Conservation (phyloP, 2,329 filamentous ascomycete species). For the Aspergillus terreus region DNA sequence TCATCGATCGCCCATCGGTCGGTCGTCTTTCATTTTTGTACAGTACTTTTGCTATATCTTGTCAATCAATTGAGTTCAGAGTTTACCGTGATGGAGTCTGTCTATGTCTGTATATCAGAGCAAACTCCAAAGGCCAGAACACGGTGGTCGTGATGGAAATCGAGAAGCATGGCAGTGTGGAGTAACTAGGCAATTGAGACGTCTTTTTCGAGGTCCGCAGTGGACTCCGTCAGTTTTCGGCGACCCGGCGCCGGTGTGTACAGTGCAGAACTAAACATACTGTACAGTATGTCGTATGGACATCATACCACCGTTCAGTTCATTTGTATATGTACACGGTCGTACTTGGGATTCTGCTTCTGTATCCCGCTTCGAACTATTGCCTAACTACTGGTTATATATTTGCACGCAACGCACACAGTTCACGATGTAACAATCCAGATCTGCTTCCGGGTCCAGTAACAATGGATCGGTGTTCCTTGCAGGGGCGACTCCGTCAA, state of each 20-base stretch:
- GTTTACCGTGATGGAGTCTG: no score
- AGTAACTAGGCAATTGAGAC: background rate
- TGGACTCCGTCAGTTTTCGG: constrained; percentile 15
- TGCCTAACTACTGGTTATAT: no score
- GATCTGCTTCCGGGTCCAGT: background rate
- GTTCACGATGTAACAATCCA: background rate
- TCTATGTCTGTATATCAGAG: no score
- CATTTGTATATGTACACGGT: background rate
- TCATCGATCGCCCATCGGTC: background rate
- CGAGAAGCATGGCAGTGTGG: background rate
- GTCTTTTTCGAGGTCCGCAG: constrained; percentile 17
- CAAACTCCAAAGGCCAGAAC: background rate
- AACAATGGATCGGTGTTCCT: background rate
- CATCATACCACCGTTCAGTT: background rate
- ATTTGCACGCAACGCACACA: no score
- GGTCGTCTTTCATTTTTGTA: background rate
- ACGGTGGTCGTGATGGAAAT: background rate
- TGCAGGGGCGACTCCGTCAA: background rate
- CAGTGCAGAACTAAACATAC: constrained; percentile 6
- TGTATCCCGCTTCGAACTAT: no score
- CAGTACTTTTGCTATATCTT: no score
- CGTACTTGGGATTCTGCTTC: no score
- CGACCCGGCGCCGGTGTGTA: constrained; percentile 16
- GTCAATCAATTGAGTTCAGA: no score
- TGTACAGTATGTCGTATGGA: background rate